Evolutionary conservation across 2,329 filamentous ascomycete species (phyloP).

Genomic region (Geosmithia morbida): DNA sequence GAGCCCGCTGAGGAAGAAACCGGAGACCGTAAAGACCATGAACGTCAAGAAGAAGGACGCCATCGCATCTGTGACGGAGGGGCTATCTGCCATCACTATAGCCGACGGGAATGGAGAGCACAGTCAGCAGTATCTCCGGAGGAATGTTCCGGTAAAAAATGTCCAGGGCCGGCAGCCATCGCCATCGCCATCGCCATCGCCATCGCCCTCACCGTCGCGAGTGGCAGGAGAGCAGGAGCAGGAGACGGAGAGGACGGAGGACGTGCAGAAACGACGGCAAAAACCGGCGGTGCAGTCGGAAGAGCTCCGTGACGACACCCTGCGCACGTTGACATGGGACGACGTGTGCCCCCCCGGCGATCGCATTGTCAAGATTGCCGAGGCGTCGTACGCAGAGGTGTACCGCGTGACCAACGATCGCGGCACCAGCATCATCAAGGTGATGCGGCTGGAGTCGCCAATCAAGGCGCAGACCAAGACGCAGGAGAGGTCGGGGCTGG

Average conservation of each 20-base stretch:
- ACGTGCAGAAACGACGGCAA: background rate
- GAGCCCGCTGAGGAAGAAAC: constrained; percentile 25
- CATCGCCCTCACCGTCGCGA: background rate
- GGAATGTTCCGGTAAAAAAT: background rate
- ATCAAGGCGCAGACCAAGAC: constrained; percentile 43
- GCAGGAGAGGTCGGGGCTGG: constrained; percentile 35
- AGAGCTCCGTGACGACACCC: constrained; percentile 7
- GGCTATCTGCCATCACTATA: background rate
- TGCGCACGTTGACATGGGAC: constrained; percentile 37
- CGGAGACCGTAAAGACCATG: constrained; percentile 1
- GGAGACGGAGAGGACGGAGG: background rate
- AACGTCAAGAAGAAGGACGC: constrained; percentile 1
- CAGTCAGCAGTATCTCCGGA: background rate
- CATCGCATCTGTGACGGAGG: constrained; percentile 1
- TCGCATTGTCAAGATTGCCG: constrained; percentile 47
- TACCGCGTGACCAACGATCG: constrained; percentile 45
- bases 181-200: background rate
- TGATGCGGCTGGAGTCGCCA: constrained; percentile 43
- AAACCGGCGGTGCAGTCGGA: background rate
- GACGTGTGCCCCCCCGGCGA: constrained; percentile 40
- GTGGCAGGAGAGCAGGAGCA: background rate
- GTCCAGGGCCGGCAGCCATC: background rate
- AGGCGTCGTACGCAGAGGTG: constrained; percentile 52
- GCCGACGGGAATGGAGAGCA: background rate
- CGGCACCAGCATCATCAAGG: constrained; percentile 51